Base-by-base conservation (phyloP, 2,329 filamentous ascomycete genomes). In the Colletotrichum plurivorum region DNA sequence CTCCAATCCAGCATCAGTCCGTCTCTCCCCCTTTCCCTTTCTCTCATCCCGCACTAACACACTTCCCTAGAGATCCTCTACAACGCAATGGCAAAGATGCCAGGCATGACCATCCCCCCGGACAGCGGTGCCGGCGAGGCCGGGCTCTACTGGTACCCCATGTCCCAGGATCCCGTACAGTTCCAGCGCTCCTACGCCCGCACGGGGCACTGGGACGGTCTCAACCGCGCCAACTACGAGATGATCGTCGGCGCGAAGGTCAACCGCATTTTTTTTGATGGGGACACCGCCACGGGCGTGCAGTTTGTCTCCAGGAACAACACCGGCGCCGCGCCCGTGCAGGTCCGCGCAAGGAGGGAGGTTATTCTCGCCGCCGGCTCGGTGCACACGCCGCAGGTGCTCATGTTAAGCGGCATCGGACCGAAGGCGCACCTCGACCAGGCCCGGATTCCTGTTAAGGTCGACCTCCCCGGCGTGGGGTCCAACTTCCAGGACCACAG, bases 391-490 rank as follows among this genome's bases (percentile, higher is more conserved):
- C 83, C 75, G 22, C 79, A 83, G 59, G 73, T 86, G 0, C 77
- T 86, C 1, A 80, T 84, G 71, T 76, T 82, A 7, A 84, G 82
- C 58, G 84, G 84, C 18, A 79, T 87, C 22, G 84, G 84, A 0
- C 76, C 78, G 4, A 73, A 74, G 6, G 73, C 75, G 0, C 74
- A 80, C 2, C 74, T 87, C 2, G 61, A 75, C 10, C 65, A 74
- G 4, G 76, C 80, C 4, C 77, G 76, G 0, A 82, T 87, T 41
- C 68, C 75, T 0, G 73, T 82, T 0, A 69, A 83, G 2, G 76
- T 81, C 31, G 78, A 85, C 63, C 74, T 83, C 2, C 81, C 84
- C 0, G 81, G 78, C 3, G 86, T 87, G 4, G 85, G 84, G 5
- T 75, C 79, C 25, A 82, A 82, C 70, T 76, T 81, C 43, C 80